Conservation (phyloP, 805 yeast species). For the Kodamaea laetipori region DNA sequence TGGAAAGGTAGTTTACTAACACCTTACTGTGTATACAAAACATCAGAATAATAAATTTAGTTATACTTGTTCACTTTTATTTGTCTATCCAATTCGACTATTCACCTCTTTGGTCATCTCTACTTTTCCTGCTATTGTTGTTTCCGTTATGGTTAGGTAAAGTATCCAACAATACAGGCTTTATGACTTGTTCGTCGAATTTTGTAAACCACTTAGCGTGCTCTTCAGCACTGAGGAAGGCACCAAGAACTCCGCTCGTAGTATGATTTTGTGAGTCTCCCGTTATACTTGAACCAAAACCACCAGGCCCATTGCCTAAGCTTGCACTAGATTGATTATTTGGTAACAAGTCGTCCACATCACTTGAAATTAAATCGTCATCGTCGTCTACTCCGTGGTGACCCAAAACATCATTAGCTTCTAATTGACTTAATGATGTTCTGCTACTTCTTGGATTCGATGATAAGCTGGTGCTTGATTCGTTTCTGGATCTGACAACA, state of each 20-base stretch:
- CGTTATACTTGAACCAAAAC: not conserved
- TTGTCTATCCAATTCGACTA: not conserved
- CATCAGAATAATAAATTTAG: conserved; percentile 2
- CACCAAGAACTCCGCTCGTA: conserved; percentile 39
- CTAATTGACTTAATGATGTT: conserved; percentile 13
- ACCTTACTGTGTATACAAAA: not conserved
- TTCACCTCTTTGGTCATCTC: conserved; percentile 10
- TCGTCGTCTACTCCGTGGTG: conserved; percentile 19
- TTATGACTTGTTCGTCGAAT: conserved; percentile 90
- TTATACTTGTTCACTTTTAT: not conserved
- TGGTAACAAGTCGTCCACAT: conserved; percentile 40
- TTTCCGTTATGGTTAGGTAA: conserved; percentile 9
- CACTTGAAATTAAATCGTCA: conserved; percentile 32
- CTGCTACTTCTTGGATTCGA: conserved; percentile 16
- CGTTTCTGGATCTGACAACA: conserved; percentile 29
- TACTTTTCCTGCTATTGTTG: conserved; percentile 6
- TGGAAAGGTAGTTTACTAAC: not conserved
- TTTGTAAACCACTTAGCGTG: conserved; percentile 89
- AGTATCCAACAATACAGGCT: conserved; percentile 82
- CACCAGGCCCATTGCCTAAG: conserved; percentile 1
- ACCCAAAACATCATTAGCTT: conserved; percentile 6
- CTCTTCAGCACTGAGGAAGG: conserved; percentile 59
- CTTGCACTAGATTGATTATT: conserved; percentile 1
- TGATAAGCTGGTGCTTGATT: conserved; percentile 30
- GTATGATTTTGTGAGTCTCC: conserved; percentile 8